Conservation (phyloP, 164 flowering plant species). For the Magnolia sinica region DNA sequence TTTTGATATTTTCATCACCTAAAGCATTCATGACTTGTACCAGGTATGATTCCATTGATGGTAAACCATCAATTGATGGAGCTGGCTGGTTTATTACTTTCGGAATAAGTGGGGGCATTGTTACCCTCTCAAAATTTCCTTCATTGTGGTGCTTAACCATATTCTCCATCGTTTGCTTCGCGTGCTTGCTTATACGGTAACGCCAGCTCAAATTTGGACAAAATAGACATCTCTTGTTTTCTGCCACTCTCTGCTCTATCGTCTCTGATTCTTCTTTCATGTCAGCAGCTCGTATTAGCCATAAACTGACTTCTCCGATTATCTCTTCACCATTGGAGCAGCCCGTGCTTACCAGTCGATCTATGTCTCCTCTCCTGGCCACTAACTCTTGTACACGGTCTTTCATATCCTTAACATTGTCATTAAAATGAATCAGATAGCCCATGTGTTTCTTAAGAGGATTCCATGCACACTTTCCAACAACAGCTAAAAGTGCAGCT, state of each 20-base stretch:
- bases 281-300: not conserved
- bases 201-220: not conserved
- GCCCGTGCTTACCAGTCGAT: not conserved
- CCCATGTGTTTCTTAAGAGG: not conserved
- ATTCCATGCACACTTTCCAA: not conserved
- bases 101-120: not conserved
- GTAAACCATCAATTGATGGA: not conserved
- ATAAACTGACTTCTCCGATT: not conserved
- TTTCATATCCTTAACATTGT: not conserved
- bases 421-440: not conserved
- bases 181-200: not conserved
- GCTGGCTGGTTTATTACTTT: not conserved
- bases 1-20: not conserved
- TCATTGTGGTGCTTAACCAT: not conserved
- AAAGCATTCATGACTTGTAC: conserved; percentile 6
- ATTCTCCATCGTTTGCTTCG: not conserved
- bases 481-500: not conserved
- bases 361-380: not conserved
- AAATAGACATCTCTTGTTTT: not conserved
- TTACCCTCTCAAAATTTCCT: not conserved
- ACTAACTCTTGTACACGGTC: not conserved
- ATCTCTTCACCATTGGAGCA: not conserved
- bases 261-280: not conserved
- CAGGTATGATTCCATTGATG: not conserved
- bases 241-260: not conserved